Base-by-base conservation (phyloP, 305 asterid genomes). In the Fraxinus baroniana region DNA sequence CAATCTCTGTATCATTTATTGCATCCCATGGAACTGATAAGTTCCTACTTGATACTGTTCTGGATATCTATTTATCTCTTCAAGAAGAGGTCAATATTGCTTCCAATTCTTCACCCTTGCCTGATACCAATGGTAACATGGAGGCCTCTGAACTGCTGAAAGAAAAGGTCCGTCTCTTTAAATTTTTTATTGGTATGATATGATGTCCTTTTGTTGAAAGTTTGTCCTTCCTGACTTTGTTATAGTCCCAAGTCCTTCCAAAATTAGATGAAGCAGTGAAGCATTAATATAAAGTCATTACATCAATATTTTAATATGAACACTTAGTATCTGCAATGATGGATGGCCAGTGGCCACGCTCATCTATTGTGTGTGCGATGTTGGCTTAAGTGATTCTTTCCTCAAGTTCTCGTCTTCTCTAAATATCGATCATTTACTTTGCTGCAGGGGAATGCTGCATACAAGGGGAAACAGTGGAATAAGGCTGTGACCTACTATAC, bases 381-480 rank as follows among this genome's bases (percentile, higher is more conserved):
- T 52, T 37, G 80, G 77, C 60, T 84, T 35, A 13, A 77, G 28
- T 75, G 81, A 75, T 79, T 75, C 28, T 17, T 62, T 10, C 73
- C 32, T 57, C 64, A 3, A 35, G 60, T 46, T 80, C 22, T 52
- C 78, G 3, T 41, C 17, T 70, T 62, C 46, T n/a, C 30, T 15
- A 55, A 73, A 35, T 74, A 52, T 76, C 81, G 46, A 36, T 37
- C 49, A 77, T 76, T 80, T 68, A 35, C 68, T 76, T 79, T 87
- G 22, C 62, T 52, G 75, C 89, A 96, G 99, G 99, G 99, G 79
- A 96, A 96, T 90, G 94, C 97, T 76, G 98, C 99, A 37, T 96
- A 82, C 81, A 96, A 94, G 87, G 94, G 91, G 80, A 92, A 88
- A 78, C 96, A 91, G 88, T 96, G 97, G 97, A 90, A 90, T 86